These are phyloP conservation scores for Solanum hybrid DNA, from an alignment of 305 asterid species.

Conservation along the genomic window DNA sequence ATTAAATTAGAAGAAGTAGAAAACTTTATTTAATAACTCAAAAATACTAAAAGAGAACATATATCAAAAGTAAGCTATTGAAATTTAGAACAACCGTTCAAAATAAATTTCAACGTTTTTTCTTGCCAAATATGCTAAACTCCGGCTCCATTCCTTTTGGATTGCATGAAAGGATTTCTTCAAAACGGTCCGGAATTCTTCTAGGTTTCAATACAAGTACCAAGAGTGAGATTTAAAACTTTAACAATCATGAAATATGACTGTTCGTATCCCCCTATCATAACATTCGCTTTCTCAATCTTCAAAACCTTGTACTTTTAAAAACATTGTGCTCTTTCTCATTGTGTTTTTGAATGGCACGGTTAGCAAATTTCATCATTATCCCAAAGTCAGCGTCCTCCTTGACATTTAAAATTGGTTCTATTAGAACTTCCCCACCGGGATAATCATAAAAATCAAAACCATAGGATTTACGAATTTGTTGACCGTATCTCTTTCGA, in stretches of 20 bases:
- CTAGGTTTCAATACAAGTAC: neutral
- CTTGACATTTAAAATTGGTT: neutral
- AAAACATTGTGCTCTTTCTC: neutral
- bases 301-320: too few relatives aligned
- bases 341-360: neutral
- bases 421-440: neutral
- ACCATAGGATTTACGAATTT: neutral
- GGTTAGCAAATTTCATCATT: neutral
- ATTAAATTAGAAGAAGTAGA: neutral
- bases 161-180: neutral
- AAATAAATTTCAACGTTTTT: neutral
- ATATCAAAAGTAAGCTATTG: neutral
- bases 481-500: neutral
- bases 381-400: neutral
- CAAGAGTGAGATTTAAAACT: neutral
- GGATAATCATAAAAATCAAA: neutral
- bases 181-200: neutral
- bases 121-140: neutral
- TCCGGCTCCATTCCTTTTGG: neutral
- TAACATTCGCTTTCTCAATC: neutral
- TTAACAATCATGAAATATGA: neutral
- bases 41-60: neutral
- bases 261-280: neutral
- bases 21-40: neutral
- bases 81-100: too few relatives aligned